A percentile compares a stretch with the other conserved stretches of the same genome.
phyloP scores from a whole-genome alignment of 495 filamentous ascomycete species.

The Extremus antarcticus region DNA sequence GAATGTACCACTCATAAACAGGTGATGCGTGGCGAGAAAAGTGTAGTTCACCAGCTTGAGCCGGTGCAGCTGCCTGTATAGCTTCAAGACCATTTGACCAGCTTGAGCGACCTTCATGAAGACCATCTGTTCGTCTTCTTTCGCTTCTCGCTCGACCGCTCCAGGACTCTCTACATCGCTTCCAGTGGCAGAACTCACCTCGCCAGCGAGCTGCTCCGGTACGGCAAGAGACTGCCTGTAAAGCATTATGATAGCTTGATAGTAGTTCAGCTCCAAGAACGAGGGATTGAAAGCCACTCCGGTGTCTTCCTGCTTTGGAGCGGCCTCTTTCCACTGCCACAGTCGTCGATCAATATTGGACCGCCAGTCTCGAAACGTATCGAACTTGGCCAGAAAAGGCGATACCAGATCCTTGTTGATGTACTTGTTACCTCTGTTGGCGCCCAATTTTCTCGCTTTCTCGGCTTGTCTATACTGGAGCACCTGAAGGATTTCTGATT shows the following conservation, averaged over 20 bases:
- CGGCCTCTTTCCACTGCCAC: conserved; percentile 75
- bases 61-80: conserved; percentile 84
- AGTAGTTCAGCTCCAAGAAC: conserved; percentile 90
- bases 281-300: conserved; percentile 79
- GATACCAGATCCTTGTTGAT: conserved; percentile 72
- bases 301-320: conserved; percentile 64
- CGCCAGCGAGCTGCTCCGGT: conserved; percentile 70
- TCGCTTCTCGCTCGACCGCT: conserved; percentile 44
- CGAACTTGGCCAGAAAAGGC: conserved; percentile 73
- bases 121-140: conserved; percentile 78
- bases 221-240: conserved; percentile 85
- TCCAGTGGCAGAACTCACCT: conserved; percentile 37
- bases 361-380: conserved; percentile 79
- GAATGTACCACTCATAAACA: conserved; percentile 77
- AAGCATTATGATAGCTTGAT: conserved; percentile 95
- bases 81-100: conserved; percentile 78
- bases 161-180: conserved; percentile 51
- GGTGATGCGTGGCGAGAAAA: conserved; percentile 89
- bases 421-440: conserved; percentile 53
- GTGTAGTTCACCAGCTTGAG: conserved; percentile 89
- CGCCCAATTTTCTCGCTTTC: conserved; percentile 43
- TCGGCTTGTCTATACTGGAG: conserved; percentile 80
- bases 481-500: conserved; percentile 92
- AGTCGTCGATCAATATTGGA: conserved; percentile 75
- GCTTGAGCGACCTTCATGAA: conserved; percentile 92